These are phyloP conservation scores for Pseudomonodictys pantanalensis DNA, from an alignment of 495 filamentous ascomycete species.

Conservation along the genomic window DNA sequence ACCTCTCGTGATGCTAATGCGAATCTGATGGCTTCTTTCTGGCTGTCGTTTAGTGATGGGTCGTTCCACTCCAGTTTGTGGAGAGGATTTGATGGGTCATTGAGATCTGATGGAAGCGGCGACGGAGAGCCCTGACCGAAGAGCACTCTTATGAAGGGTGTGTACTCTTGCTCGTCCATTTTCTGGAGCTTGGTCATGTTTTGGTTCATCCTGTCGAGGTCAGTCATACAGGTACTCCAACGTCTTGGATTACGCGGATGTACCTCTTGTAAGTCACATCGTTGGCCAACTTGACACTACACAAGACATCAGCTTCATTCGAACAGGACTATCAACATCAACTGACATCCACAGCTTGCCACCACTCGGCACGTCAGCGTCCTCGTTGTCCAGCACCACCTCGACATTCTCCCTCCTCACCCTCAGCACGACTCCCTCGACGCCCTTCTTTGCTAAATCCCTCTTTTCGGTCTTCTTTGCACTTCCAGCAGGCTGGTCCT, in stretches of 20 bases:
- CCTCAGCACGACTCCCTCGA: slow-evolving; percentile 77
- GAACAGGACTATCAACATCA: slow-evolving; percentile 6
- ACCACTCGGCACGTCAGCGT: slow-evolving; percentile 60
- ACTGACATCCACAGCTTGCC: slow-evolving; percentile 63
- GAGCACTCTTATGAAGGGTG: slow-evolving; percentile 73
- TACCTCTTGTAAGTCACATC: slow-evolving; percentile 87
- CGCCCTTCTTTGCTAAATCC: slow-evolving; percentile 61
- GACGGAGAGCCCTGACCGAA: slow-evolving; percentile 70
- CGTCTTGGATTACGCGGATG: not conserved
- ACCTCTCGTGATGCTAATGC: slow-evolving; percentile 79
- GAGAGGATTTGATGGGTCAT: slow-evolving; percentile 42
- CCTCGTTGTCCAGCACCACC: slow-evolving; percentile 71
- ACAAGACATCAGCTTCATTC: slow-evolving; percentile 12
- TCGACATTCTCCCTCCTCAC: slow-evolving; percentile 57
- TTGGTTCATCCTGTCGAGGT: slow-evolving; percentile 70
- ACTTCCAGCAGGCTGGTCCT: slow-evolving; percentile 67
- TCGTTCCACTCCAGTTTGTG: slow-evolving; percentile 69
- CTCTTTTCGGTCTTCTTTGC: slow-evolving; percentile 69
- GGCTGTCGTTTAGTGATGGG: slow-evolving; percentile 76
- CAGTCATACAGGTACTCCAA: not conserved
- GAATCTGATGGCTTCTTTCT: slow-evolving; percentile 88
- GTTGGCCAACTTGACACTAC: slow-evolving; percentile 85
- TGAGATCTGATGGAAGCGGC: slow-evolving; percentile 46
- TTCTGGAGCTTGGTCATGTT: slow-evolving; percentile 78
- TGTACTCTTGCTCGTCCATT: slow-evolving; percentile 66